Base-by-base conservation (phyloP, 2,329 filamentous ascomycete genomes). In the Penicillium sp. region DNA sequence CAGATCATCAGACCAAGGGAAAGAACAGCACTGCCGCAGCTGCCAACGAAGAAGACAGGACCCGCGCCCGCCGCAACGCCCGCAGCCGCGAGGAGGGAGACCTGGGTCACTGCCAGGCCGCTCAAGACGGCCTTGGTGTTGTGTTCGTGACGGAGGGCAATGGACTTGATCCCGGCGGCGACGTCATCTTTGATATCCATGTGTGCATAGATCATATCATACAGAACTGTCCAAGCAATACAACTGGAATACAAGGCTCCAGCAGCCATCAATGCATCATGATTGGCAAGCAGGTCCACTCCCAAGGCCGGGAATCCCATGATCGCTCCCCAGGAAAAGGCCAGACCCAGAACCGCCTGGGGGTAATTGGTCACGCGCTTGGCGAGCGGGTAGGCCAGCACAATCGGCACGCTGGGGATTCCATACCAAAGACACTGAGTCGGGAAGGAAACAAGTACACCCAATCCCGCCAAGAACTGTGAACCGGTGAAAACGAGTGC, bases 1-100 rank as follows among this genome's bases (percentile, higher is more conserved):
- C 79, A 79, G 18, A 86, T 85, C 82, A 86, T 86, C 14, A 80
- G 77, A 1, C 76, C 81, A 22, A 86, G 72, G 2, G 83, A 80
- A 32, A 78, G 59, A 24, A 77, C 75, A 8, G 83, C 83, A 55
- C 83, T 80, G 34, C 84, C 84, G 57, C 83, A 85, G 46, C 79
- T 82, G 5, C 83, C 83, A 10, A 79, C 62, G 55, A 83, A 86
- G 71, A 83, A 87, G 13, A 84, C 63, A 1, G 84, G 84, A 1
- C 84, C 83, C 18, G 83, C 77, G 13, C 83, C 83, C 14, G 79
- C 71, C 43, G 75, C 74, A 46, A 74, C 65, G n/a, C 77, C 77
- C 22, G 77, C 76, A 29, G 69, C 68, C 34, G 72, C 73, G 39
- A 79, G 72, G 9, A 79, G 65, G n/a, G 69, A 66, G 16, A 79